phyloP scores from a whole-genome alignment of 2,329 filamentous ascomycete species.

The Aureobasidium sp. region DNA sequence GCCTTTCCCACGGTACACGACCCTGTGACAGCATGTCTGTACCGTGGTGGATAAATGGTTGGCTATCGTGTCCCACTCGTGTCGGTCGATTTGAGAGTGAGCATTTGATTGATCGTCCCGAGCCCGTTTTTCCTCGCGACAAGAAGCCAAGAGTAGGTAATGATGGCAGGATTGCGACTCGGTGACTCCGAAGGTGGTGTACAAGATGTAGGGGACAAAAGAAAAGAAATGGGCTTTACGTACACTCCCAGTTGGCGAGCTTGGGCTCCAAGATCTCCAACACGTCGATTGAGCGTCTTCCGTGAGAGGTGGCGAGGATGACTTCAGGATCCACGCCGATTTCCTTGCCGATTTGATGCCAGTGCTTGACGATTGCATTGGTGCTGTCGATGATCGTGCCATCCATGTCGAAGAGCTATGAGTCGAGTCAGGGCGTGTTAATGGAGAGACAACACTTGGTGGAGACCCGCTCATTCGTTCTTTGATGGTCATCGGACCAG shows the following conservation, averaged over 20 bases:
- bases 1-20: neutral
- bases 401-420: constrained; percentile 63
- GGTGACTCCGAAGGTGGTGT: neutral
- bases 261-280: constrained; percentile 70
- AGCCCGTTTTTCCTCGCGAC: neutral
- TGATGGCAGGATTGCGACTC: neutral
- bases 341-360: constrained; percentile 67
- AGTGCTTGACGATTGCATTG: constrained; percentile 66
- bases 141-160: neutral
- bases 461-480: neutral
- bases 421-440: neutral
- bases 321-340: constrained; percentile 75
- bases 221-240: constrained; percentile 33
- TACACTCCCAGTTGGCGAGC: constrained; percentile 89
- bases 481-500: neutral
- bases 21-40: neutral
- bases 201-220: neutral
- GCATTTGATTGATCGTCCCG: constrained; percentile 1
- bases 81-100: constrained; percentile 4
- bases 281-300: constrained; percentile 79
- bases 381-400: constrained; percentile 80
- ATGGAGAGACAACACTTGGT: neutral
- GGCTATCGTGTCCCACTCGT: neutral
- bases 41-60: neutral
- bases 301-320: constrained; percentile 86